Base-by-base conservation (phyloP, 139 green algal genomes). In the Axilococcus clingmanii region DNA sequence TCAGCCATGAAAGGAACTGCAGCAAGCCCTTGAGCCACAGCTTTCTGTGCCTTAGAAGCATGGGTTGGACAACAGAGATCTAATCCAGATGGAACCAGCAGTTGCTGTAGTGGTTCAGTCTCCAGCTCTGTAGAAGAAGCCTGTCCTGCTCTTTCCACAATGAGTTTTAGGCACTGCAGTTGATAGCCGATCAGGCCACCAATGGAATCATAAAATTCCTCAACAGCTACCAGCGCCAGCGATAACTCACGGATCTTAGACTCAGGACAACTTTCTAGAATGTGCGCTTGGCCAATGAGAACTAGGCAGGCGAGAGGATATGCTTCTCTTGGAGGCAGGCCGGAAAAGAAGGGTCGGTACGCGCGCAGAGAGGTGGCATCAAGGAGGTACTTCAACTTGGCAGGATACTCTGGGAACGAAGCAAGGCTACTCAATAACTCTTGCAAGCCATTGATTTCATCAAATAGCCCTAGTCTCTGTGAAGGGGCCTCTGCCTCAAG, bases 181-280 rank as follows among this genome's bases (percentile, higher is more conserved):
- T 97, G 89, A 68, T 96, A 98, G 36, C 91, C 91, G 2, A 85
- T 36, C 24, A 97, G 60, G n/a, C 92, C 92, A 9, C 92, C 92
- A 27, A 99, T 85, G 38, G 57, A 71, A 72, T 94, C 82, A 57
- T 98, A 99, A 52, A 97, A 97, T 3, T 63, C 37, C 7, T 94
- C 80, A 11, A 91, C 76, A 8, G 55, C 61, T 3, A 40, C 38
- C 33, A 95, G 69, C 0, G 56, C 44, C 11, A 41, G 23, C 4
- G 56, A 59, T 12, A 94, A 66, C 8, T 31, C 23, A 48, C 23
- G 7, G 14, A 28, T 19, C 19, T 27, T 17, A 49, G 58, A 40
- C 25, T 51, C 22, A 20, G 62, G 60, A 4, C 61, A 28, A 29
- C 64, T 24, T 29, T 41, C 23, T 36, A 85, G 53, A 11, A 82